Base-by-base conservation (phyloP, 2,329 filamentous ascomycete genomes). In the Curvularia lunata region DNA sequence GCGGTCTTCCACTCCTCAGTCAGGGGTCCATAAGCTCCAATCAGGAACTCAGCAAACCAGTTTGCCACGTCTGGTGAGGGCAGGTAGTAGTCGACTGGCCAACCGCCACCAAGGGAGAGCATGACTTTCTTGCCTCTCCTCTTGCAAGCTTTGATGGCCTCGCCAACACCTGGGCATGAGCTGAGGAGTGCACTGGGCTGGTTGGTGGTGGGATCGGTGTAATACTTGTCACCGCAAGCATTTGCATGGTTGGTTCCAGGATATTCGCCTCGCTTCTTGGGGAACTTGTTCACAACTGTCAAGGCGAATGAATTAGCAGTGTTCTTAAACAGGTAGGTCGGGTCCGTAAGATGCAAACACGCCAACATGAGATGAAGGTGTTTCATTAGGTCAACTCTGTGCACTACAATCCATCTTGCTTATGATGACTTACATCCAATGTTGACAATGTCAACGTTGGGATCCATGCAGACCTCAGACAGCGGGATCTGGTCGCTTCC, bases 241-340 rank as follows among this genome's bases (percentile, higher is more conserved):
- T 75, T 85, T 60, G 81, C 84, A 66, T 86, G 86, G 74, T 86
- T 85, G 12, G 79, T 81, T 10, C 78, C 79, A 5, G 84, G 84
- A 61, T 78, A 84, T 34, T 79, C 80, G 38, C 76, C 78, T 18
- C 69, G 67, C 45, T 79, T 75, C 51, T 81, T 76, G 0, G 85
- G 84, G 64, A 86, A 86, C 38, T 75, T 63, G 62, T 84, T 84
- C 54, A 87, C 76, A 63, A 86, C 55, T 58, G 9, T 30, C 5
- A 12, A 4, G 34, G 13, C 4, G 9, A 5, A 3, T 13, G 16
- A 4, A 23, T 58, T 32, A 58, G 52, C 25, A 50, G 25, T 47
- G 32, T 53, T 47, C 46, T 19, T 38, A 8, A 9, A 23, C 19
- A 18, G 10, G 18, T 3, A 6, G 5, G 12, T 9, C 18, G 18